These are phyloP conservation scores for Ramularia endophylla DNA, from an alignment of 2,329 filamentous ascomycete species.

Conservation along the genomic window DNA sequence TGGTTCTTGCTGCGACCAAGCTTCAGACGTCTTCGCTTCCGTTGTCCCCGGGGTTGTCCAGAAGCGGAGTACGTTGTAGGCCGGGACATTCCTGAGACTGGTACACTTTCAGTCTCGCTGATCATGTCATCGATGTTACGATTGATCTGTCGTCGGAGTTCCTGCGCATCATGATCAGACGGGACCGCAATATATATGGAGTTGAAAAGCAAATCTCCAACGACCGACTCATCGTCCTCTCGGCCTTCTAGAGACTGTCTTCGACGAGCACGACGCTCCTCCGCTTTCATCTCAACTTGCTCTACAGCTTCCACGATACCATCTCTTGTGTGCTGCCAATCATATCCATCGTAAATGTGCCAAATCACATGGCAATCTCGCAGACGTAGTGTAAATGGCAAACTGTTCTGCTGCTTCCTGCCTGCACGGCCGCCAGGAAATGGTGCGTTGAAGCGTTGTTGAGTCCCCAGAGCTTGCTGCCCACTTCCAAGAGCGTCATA, in stretches of 20 bases:
- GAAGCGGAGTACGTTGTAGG: conserved; percentile 45
- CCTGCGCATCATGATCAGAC: conserved; percentile 69
- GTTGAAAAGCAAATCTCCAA: conserved; percentile 96
- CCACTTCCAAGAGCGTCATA: conserved; percentile 27
- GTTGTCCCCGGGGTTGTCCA: conserved; percentile 21
- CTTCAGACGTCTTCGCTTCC: conserved; percentile 48
- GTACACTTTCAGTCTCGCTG: conserved; percentile 85
- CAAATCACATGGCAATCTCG: conserved; percentile 91
- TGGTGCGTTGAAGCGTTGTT: conserved; percentile 29
- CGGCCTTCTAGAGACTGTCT: conserved; percentile 49
- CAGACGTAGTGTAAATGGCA: conserved; percentile 65
- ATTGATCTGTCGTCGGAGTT: conserved; percentile 79
- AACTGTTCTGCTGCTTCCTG: conserved; percentile 3
- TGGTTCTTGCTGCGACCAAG: conserved; percentile 82
- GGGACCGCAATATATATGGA: conserved; percentile 97
- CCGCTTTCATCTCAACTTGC: conserved; percentile 75
- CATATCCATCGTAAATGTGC: conserved; percentile 97
- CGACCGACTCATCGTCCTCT: conserved; percentile 76
- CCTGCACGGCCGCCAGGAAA: conserved; percentile 1
- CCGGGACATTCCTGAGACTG: conserved; percentile 58
- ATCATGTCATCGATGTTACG: conserved; percentile 76
- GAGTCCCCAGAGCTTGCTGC: conserved; percentile 24
- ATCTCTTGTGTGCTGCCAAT: conserved; percentile 85
- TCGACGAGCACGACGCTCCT: conserved; percentile 61
- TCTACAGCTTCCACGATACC: conserved; percentile 83